Base-by-base conservation (phyloP, 148 eudicot species). In the Rhododendron mucronatum region DNA sequence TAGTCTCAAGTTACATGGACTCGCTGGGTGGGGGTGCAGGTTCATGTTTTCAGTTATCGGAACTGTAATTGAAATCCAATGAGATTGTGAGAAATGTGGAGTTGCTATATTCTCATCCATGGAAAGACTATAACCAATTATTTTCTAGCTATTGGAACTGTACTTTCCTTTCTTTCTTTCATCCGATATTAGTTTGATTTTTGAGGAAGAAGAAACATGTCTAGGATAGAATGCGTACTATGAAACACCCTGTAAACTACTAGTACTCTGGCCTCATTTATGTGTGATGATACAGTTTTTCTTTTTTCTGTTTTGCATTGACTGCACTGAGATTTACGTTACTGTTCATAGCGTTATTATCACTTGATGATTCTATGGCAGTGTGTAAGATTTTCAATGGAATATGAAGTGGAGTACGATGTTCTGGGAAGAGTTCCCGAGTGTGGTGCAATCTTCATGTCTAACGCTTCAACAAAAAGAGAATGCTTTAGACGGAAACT, bases 361-460 rank as follows among this genome's bases (percentile, higher is more conserved):
- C 57, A 57, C 67, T 26, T 1, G 8, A n/a, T 63, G 67, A 55
- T 35, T 11, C 20, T 26, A n/a, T 84, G 82, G 82, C 86, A 84
- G 82, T 57, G 4, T 37, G 71, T 51, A 14, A 55, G 82, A 73
- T 84, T 79, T 59, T 23, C 41, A 53, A 90, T 90, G 91, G 84
- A 47, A 44, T 82, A 69, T n/a, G 53, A 78, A 69, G 85, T 84
- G 83, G 86, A 63, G 11, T 76, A 81, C 55, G 82, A 69, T 81
- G 87, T 85, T 83, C 65, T 82, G 47, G 95, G 93, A 63, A 84
- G 82, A 23, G 45, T 90, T 78, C 95, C 98, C 15, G 84, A 90
- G 63, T 86, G 55, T 82, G 98, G 98, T 85, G 96, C 96, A 55
- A 92, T 95, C 84, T 91, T 95, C 87, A 91, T 95, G 93, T 89